Evolutionary conservation across 2,329 filamentous ascomycete species (phyloP).

Genomic region (Aphanocladium album): DNA sequence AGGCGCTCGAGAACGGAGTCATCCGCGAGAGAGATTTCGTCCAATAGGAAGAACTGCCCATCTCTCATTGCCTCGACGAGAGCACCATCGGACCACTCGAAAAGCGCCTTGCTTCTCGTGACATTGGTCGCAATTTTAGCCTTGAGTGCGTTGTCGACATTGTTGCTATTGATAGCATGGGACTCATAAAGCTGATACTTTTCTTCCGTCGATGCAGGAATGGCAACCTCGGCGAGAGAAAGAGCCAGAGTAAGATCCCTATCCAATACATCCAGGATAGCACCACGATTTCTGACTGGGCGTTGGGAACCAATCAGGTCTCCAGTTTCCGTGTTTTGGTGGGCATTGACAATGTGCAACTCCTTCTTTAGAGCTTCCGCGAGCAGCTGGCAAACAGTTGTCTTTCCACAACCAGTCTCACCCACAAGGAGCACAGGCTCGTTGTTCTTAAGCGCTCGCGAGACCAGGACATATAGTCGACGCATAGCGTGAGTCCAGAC

Average conservation of each 20-base stretch:
- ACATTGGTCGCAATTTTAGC: conserved; percentile 43
- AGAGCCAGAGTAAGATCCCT: conserved; percentile 53
- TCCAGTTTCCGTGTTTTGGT: conserved; percentile 96
- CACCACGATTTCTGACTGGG: conserved; percentile 78
- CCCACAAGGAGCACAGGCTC: conserved; percentile 93
- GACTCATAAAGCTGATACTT: conserved; percentile 53
- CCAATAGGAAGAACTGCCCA: conserved; percentile 86
- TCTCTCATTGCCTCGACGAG: conserved; percentile 89
- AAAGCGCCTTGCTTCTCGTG: conserved; percentile 73
- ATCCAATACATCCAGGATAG: conserved; percentile 61
- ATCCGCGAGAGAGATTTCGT: conserved; percentile 96
- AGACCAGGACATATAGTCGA: conserved; percentile 83
- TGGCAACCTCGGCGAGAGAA: conserved; percentile 33
- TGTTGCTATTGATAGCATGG: conserved; percentile 37
- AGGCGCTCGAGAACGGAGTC: conserved; percentile 94
- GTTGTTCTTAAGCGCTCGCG: conserved; percentile 77
- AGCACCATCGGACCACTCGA: conserved; percentile 94
- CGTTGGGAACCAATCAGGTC: conserved; percentile 95
- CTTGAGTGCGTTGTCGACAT: conserved; percentile 45
- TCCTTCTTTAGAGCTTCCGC: conserved; percentile 73
- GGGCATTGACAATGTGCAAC: conserved; percentile 89
- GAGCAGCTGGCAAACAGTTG: conserved; percentile 88
- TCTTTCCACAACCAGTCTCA: conserved; percentile 97
- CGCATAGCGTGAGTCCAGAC: conserved; percentile 97
- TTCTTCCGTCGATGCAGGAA: conserved; percentile 43